Evolutionary conservation across 441 rosid genomes (phyloP), one percentile per base, ranked within the genome.

Genomic region (Viola pubescens): DNA sequence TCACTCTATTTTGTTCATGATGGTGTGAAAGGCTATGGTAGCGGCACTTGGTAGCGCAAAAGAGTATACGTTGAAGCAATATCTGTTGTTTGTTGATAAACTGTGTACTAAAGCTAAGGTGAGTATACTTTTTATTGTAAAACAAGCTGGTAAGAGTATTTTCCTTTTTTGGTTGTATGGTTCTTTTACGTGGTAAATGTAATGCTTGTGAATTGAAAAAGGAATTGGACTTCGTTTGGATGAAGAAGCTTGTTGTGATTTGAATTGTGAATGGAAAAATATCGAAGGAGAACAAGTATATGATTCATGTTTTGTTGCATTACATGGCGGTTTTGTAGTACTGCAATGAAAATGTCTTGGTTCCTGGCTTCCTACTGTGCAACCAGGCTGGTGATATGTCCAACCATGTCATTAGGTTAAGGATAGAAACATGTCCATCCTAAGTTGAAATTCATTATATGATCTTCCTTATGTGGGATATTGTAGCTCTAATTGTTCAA

Each of bases 61-160:
- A 74, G 91, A 86, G 59, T 91, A 91, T 57, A 68, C 96, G 34
- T 70, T 88, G 77, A 88, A 83, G 76, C 91, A 73, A 60, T 91
- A 84, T 71, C 59, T 84, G 63, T 45, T 70, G 52, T 82, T 88
- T 53, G 80, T 56, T 7, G 69, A 79, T 64, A 88, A 83, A 66
- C 68, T 88, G 46, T 82, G 81, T 64, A 67, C 68, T 0, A 91
- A 86, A 73, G 63, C 94, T 37, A 81, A 79, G 88, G 96, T 82
- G 44, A 61, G 67, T 66, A 8, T 53, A 48, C 13, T 59, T 62
- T 42, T 47, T 4, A 26, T 44, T 63, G 34, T 26, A 26, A 26
- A 26, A 26, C 34, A 26, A 26, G 34, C 34, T 26, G 34, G 34
- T 26, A 2, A 26, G 9, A 38, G 16, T 14, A 34, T 54, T 37